Conservation (phyloP, 495 filamentous ascomycete species). For the Margaritispora aquatica region DNA sequence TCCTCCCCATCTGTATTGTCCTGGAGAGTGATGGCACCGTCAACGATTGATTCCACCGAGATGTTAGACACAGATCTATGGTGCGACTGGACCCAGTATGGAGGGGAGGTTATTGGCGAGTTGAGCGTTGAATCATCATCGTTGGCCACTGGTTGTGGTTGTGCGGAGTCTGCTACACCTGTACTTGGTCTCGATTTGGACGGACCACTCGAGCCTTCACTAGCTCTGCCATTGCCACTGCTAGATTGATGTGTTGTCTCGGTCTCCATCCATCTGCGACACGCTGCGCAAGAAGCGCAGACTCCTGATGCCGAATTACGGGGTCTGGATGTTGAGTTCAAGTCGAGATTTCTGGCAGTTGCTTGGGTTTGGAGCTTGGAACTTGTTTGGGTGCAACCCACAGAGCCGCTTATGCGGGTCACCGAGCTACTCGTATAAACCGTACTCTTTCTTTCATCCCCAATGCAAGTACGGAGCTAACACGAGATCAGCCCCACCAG, state of each 20-base stretch:
- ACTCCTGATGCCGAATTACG: background rate
- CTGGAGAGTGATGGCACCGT: slow-evolving; percentile 43
- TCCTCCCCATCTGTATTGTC: slow-evolving; percentile 40
- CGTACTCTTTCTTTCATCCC: too few species aligned
- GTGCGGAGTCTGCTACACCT: background rate
- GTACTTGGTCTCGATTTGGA: slow-evolving; percentile 4
- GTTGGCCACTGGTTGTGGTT: background rate
- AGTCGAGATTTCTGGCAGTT: background rate
- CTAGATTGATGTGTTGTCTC: slow-evolving; percentile 10
- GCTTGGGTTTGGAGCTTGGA: background rate
- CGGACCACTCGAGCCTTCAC: background rate
- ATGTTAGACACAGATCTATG: slow-evolving; percentile 31
- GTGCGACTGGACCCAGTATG: slow-evolving; percentile 30
- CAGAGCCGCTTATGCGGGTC: background rate
- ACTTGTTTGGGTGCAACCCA: too few species aligned
- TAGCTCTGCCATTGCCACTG: slow-evolving; percentile 9
- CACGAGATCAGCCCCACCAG: background rate
- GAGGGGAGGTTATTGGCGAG: slow-evolving; percentile 23
- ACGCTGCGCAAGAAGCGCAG: background rate
- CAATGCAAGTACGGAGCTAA: background rate
- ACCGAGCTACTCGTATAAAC: background rate
- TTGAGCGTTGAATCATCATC: slow-evolving; percentile 6
- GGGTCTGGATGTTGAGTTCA: background rate
- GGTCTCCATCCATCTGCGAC: slow-evolving; percentile 26
- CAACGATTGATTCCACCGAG: slow-evolving; percentile 38